phyloP scores from a whole-genome alignment of 2,329 filamentous ascomycete species.

The Cladosporium sp. region DNA sequence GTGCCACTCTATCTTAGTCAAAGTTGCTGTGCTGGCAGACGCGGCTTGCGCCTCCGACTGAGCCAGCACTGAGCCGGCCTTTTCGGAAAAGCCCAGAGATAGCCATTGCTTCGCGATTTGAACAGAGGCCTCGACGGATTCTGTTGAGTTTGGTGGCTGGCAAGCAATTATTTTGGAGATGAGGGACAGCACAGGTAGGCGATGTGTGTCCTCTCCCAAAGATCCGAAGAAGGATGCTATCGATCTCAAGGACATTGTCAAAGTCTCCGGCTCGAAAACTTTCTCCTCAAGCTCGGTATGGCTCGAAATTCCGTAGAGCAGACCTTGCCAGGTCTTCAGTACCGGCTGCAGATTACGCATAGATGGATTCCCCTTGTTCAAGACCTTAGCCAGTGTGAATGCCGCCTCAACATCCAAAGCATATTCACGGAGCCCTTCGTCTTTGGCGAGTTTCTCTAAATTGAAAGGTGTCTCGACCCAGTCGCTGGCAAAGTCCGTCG shows the following conservation, averaged over 20 bases:
- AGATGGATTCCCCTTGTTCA: conserved; percentile 30
- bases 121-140: not conserved
- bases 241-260: conserved; percentile 47
- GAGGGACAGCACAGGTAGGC: conserved; percentile 14
- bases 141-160: not conserved
- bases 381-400: conserved; percentile 36
- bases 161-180: conserved; percentile 7
- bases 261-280: conserved; percentile 46
- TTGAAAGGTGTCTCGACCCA: not conserved
- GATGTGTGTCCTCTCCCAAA: conserved; percentile 45
- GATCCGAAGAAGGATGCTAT: conserved; percentile 53
- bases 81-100: conserved; percentile 54
- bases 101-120: conserved; percentile 44
- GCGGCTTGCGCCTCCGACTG: conserved; percentile 49
- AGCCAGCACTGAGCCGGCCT: conserved; percentile 52
- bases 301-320: conserved; percentile 28
- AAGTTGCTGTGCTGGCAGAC: conserved; percentile 35
- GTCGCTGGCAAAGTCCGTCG: not conserved
- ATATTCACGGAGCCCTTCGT: conserved; percentile 30
- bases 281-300: conserved; percentile 36
- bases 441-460: conserved; percentile 15
- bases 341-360: conserved; percentile 25
- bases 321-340: conserved; percentile 33
- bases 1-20: conserved; percentile 39
- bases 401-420: conserved; percentile 32